phyloP scores from a whole-genome alignment of 2,329 filamentous ascomycete genomes.

The Aspergillus niger region DNA sequence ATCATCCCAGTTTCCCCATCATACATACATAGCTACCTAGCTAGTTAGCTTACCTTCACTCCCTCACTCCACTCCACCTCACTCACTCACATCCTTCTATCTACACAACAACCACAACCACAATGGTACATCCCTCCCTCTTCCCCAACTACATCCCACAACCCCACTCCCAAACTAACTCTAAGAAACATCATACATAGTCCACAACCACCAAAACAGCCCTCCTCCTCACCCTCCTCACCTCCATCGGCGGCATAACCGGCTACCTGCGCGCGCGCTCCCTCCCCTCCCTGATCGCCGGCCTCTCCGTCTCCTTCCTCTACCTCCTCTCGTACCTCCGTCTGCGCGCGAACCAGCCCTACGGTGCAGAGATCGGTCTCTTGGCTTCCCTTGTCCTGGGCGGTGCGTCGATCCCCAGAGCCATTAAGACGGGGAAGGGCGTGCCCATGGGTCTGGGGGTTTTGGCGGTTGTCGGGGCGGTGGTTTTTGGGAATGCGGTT shows the following conservation, averaged over 20 bases:
- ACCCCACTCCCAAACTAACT: not conserved
- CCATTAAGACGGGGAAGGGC: slow-evolving; percentile 79
- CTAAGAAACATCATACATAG: not conserved
- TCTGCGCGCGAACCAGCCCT: slow-evolving; percentile 71
- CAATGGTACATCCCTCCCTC: slow-evolving; percentile 22
- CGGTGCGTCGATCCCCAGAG: slow-evolving; percentile 81
- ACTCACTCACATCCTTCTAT: not conserved
- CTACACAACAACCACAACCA: not conserved
- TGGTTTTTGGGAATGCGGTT: slow-evolving; percentile 66
- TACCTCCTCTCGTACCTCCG: slow-evolving; percentile 81
- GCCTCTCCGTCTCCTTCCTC: slow-evolving; percentile 75
- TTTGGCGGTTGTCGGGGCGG: slow-evolving; percentile 75
- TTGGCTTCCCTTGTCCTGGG: slow-evolving; percentile 83
- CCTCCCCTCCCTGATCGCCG: slow-evolving; percentile 81
- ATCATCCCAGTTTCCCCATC: too few relatives aligned
- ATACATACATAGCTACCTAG: not conserved
- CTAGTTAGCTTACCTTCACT: too few relatives aligned
- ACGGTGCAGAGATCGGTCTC: slow-evolving; percentile 86
- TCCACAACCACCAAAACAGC: slow-evolving; percentile 46
- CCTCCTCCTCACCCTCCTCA: slow-evolving; percentile 76
- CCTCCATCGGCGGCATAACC: slow-evolving; percentile 81
- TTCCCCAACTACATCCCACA: not conserved
- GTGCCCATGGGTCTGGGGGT: slow-evolving; percentile 78
- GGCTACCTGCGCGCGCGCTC: slow-evolving; percentile 86
- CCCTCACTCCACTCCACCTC: not conserved